These are phyloP conservation scores for Arbutus unedo DNA, from an alignment of 148 eudicot genomes.

Conservation along the genomic window DNA sequence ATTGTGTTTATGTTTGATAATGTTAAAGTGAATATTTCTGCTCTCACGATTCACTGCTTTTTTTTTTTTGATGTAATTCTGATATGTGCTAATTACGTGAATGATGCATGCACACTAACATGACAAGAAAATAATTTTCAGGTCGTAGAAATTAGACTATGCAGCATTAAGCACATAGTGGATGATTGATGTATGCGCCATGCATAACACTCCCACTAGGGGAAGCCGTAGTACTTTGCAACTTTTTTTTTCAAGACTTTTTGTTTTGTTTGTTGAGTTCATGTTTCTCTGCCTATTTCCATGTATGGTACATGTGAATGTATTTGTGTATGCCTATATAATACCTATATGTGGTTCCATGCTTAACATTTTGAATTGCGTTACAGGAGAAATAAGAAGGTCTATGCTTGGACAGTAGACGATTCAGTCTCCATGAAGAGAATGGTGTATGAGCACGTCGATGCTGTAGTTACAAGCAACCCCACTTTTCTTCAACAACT, in stretches of 20 bases:
- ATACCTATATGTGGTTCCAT: not conserved
- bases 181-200: not conserved
- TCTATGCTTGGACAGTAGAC: slow-evolving; percentile 96
- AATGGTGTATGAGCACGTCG: slow-evolving; percentile 63
- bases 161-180: not conserved
- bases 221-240: not conserved
- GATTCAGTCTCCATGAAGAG: slow-evolving; percentile 63
- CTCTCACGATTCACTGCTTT: not conserved
- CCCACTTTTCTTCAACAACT: slow-evolving; percentile 62
- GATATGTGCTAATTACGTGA: not conserved
- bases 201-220: not conserved
- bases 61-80: not conserved
- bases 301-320: not conserved
- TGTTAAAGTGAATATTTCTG: not conserved
- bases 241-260: not conserved
- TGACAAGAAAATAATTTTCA: not conserved
- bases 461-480: slow-evolving; percentile 78
- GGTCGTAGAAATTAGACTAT: not conserved
- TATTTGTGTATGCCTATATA: not conserved
- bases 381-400: slow-evolving; percentile 82
- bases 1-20: not conserved
- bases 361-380: not conserved
- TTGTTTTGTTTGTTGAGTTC: not conserved
- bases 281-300: not conserved
- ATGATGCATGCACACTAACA: not conserved